Evolutionary conservation across 306 rosid genomes (phyloP), one percentile per base, ranked within the genome.

Genomic region (Glycine tomentella): DNA sequence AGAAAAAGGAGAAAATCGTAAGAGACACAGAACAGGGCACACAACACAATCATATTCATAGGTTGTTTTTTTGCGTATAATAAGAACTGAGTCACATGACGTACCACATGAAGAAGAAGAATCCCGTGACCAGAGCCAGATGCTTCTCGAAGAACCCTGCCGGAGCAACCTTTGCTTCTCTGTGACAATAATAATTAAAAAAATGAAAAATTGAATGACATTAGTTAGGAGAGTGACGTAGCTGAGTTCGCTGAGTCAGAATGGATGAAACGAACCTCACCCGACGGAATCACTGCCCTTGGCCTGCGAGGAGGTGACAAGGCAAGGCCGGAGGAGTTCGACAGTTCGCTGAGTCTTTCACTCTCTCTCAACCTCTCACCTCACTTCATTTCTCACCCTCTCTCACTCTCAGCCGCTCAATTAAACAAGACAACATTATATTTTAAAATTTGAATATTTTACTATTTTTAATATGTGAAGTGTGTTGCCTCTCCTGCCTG

Each of bases 181-280:
- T 94, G 92, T 34, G 69, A 65, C 0, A 4, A 38, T 5, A 48
- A 20, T 20, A 0, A 20, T 20, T 20, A 20, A 20, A 20, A 20
- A 20, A 20, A 0, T 0, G 45, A 16, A 42, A 9, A 15, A 8
- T 2, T 2, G 16, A 70, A 36, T 9, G 51, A 52, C 76, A 69
- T 85, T 75, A 87, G 87, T 90, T 20, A 70, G 81, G 76, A 75
- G 76, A 36, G 83, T 42, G 75, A 81, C 62, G 51, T 20, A 79
- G 64, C 14, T 63, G 84, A 88, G 70, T 81, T 50, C 33, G 20
- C 89, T 72, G 91, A 82, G 88, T 81, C 88, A 84, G 88, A 92
- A 87, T 95, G 92, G 90, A 90, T 83, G 93, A 87, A 81, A 92
- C 97, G 98, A 94, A 95, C 97, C 98, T 95, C 98, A 95, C 98